Evolutionary conservation across 2,329 filamentous ascomycete genomes (phyloP).

Genomic region (Aspergillus fumigatiaffinis): DNA sequence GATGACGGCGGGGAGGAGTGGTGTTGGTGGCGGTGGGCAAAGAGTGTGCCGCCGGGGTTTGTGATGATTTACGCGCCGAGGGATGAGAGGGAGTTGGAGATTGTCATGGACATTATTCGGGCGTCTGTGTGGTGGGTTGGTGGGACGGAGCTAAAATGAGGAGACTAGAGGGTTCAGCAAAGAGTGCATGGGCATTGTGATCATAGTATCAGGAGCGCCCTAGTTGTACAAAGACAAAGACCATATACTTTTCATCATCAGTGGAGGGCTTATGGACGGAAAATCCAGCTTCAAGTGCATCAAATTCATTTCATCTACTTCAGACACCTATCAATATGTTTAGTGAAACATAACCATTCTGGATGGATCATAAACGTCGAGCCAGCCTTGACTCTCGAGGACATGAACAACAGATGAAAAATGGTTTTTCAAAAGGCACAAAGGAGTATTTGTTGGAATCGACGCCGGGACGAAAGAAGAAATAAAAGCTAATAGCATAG

Average conservation of each 20-base stretch:
- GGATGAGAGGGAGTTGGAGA: conserved; percentile 62
- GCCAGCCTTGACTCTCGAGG: conserved; percentile 9
- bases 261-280: background rate
- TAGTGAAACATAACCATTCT: conserved; percentile 8
- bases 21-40: conserved; percentile 60
- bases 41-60: conserved; percentile 71
- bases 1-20: conserved; percentile 47
- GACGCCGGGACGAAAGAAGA: conserved; percentile 32
- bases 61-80: conserved; percentile 79
- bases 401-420: conserved; percentile 4
- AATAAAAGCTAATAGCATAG: conserved; percentile 41
- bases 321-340: background rate
- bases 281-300: background rate
- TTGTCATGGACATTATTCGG: conserved; percentile 65
- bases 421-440: conserved; percentile 22
- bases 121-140: conserved; percentile 65
- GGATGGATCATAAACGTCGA: conserved; percentile 13
- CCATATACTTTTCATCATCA: background rate
- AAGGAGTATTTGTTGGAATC: conserved; percentile 23
- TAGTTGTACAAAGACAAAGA: too few species aligned
- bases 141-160: conserved; percentile 10
- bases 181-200: too few species aligned
- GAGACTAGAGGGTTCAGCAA: too few species aligned
- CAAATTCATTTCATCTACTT: background rate
- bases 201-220: too few species aligned